Base-by-base conservation (phyloP, 2,329 filamentous ascomycete genomes). In the Aureobasidium sp. region DNA sequence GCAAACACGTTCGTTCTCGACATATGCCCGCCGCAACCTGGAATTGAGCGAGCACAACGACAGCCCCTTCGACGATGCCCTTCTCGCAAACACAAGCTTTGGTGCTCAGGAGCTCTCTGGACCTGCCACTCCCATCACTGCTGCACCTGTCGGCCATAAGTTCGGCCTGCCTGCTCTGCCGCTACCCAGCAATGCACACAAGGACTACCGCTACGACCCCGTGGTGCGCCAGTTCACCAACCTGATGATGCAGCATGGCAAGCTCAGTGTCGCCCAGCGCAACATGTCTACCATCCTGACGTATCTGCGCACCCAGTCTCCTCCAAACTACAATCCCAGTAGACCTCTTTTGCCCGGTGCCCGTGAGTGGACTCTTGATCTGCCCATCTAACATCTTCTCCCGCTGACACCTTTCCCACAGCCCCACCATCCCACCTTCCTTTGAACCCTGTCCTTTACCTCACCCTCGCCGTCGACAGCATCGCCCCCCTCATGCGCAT, bases 381-480 rank as follows among this genome's bases (percentile, higher is more conserved):
- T 24, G 19, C 12, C n/a, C 27, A 24, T 24, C n/a, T 22, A 14
- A n/a, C 12, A 11, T 24, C 40, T 19, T 5, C 45, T 15, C 35
- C 8, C 35, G 40, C 60, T 64, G 49, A 60, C 27, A 35, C 12
- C 8, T 17, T 19, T 22, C 14, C 9, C 31, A 49, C 70, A 64
- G 90, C 92, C 1, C 89, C 91, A 1, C 80, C 89, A 27, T 79
- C 82, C 4, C 87, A 93, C 68, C 87, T 99, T 11, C 91, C 94
- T 2, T 84, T 96, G 35, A 90, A 97, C 75, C 94, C 94, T 1
- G 82, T 95, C 60, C 83, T 90, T 60, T 99, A 97, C 78, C 86
- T 99, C 52, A 90, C 88, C 14, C 82, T 95, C 35, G 91, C 92
- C 35, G 86, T 99, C 70, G 94, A 99, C 80, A 95, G 90, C 11